A percentile compares a stretch with the other conserved stretches of the same genome.
Conservation (phyloP, 768 basidiomycete species). For the Porphyrellus cyaneotinctus region DNA sequence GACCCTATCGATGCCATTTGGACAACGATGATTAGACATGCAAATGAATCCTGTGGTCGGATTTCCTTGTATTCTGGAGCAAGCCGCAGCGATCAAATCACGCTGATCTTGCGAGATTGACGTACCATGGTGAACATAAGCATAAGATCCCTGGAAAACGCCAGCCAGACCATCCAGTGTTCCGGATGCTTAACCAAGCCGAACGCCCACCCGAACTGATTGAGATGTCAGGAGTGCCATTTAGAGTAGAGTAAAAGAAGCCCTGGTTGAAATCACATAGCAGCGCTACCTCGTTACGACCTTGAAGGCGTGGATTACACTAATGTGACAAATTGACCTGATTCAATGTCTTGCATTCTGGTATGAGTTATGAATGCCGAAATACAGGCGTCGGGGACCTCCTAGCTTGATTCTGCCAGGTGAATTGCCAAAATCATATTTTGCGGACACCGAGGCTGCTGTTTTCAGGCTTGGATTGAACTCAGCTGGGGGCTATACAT, state of each 20-base stretch:
- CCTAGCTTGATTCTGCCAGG: background rate
- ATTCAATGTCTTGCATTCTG: background rate
- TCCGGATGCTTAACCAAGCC: constrained; percentile 5
- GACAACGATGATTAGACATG: background rate
- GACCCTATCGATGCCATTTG: constrained; percentile 12
- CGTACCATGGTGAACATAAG: constrained; percentile 4
- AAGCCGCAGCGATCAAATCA: constrained; percentile 1
- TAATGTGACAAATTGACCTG: background rate
- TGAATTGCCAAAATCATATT: background rate
- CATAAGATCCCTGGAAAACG: constrained; percentile 5
- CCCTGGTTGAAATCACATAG: background rate
- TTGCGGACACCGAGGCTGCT: background rate
- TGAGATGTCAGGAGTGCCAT: background rate
- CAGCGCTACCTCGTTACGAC: background rate
- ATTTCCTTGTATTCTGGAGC: constrained; percentile 5
- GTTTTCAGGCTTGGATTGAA: background rate
- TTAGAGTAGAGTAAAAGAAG: background rate
- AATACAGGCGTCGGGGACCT: background rate
- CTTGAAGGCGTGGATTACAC: background rate
- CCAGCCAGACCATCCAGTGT: constrained; percentile 26
- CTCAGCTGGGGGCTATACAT: background rate
- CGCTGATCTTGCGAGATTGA: background rate
- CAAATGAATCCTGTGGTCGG: constrained; percentile 3
- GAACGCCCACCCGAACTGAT: background rate
- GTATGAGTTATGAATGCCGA: background rate